Percentiles rank a stretch among this genome's conserved stretches.
These are phyloP conservation scores for Lipomyces chichibuensis DNA, from an alignment of 805 yeast species.

Conservation along the genomic window DNA sequence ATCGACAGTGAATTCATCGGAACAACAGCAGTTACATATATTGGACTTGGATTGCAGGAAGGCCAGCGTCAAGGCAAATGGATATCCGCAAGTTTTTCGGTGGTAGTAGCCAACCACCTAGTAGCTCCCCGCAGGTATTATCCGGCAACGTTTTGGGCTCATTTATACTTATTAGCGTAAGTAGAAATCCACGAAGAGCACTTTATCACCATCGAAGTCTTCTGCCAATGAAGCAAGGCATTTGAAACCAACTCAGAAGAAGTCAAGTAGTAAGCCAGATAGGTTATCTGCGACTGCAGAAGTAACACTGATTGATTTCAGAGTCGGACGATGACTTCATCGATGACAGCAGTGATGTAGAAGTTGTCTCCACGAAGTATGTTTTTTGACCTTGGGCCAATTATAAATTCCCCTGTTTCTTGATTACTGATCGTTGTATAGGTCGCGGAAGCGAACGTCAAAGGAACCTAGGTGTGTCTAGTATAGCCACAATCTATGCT, in stretches of 20 bases:
- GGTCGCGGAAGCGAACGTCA: neutral
- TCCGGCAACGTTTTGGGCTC: neutral
- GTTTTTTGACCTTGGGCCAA: neutral
- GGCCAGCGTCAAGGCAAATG: neutral
- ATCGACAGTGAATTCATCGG: neutral
- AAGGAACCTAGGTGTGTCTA: neutral
- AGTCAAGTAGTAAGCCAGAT: neutral
- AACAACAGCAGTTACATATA: neutral
- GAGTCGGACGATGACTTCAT: conserved; percentile 1
- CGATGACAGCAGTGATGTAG: neutral
- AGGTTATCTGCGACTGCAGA: neutral
- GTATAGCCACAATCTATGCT: neutral
- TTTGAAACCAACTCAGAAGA: neutral
- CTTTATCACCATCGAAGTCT: neutral
- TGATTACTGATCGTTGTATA: neutral
- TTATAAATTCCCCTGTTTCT: neutral
- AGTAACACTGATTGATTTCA: neutral
- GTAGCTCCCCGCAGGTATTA: neutral
- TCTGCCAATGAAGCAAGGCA: neutral
- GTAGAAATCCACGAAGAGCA: neutral
- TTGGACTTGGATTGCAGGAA: neutral
- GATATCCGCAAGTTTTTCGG: conserved; percentile 8
- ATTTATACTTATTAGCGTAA: neutral
- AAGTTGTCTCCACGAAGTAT: neutral
- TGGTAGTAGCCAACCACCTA: neutral